Conservation (phyloP, 768 basidiomycete genomes). For the Phanerochaete carnosa region DNA sequence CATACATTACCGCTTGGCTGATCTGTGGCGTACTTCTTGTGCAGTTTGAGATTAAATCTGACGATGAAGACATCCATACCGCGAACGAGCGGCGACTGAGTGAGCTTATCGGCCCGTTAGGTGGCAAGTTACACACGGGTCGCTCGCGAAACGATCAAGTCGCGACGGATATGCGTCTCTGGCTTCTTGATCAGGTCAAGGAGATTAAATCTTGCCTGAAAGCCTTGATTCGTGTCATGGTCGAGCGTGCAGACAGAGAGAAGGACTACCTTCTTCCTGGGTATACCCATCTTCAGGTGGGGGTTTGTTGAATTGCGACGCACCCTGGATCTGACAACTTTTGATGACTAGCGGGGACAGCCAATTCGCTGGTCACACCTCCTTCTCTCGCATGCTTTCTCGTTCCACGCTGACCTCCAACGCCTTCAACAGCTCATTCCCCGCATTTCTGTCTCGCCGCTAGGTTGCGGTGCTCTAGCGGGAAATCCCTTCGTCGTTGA, state of each 20-base stretch:
- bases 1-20: not conserved
- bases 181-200: constrained; percentile 80
- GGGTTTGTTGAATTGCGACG: constrained; percentile 6
- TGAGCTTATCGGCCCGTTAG: constrained; percentile 88
- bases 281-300: constrained; percentile 95
- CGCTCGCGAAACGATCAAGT: constrained; percentile 98
- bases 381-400: constrained; percentile 91
- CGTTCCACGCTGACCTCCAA: constrained; percentile 87
- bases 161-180: constrained; percentile 96
- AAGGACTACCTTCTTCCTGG: constrained; percentile 90
- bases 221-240: constrained; percentile 82
- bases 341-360: constrained; percentile 76
- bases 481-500: constrained; percentile 96
- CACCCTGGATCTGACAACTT: not conserved
- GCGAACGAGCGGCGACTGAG: constrained; percentile 94
- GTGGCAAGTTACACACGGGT: constrained; percentile 96
- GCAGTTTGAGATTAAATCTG: constrained; percentile 75
- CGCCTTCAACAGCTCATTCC: constrained; percentile 81
- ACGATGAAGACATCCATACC: constrained; percentile 99
- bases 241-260: constrained; percentile 91
- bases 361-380: constrained; percentile 99
- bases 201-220: constrained; percentile 67
- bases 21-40: not conserved
- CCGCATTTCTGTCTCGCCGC: constrained; percentile 88
- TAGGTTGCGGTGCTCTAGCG: constrained; percentile 92